Evolutionary conservation across 208 protist species (phyloP), one percentile per base, ranked within the genome.

Genomic region (Crithidia thermophila): DNA sequence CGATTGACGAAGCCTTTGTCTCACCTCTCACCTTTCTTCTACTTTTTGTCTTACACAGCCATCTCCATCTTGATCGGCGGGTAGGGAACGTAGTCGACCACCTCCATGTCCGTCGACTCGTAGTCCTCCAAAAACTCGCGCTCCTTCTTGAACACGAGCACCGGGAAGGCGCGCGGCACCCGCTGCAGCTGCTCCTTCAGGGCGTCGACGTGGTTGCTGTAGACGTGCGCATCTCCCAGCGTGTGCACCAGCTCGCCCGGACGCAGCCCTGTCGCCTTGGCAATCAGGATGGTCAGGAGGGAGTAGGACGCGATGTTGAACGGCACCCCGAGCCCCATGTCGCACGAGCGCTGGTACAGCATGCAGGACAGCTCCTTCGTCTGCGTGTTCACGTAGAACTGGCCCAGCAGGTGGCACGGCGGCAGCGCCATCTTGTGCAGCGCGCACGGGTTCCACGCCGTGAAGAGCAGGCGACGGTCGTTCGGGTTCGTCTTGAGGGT

Each of bases 301-400:
- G 98, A 40, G 82, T 99, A 99, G 33, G 85, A 97, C 8, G 98
- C 98, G 72, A 99, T 99, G 91, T 99, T 99, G 85, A 99, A 99
- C 8, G 98, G 98, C 16, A 99, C 98, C 16, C 98, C 98, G 27
- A 99, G 94, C 7, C 98, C 98, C 91, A 98, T 98, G 81, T 98
- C 98, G 67, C 91, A 97, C n/a, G 88, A 95, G 27, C 93, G 84
- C 75, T 97, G 91, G 79, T 96, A 94, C 65, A 99, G 72, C 83
- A 97, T 94, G 80, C 97, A 99, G 20, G 91, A 98, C 16, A 99
- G 87, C 80, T 98, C 95, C 33, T 83, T 77, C 23, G 93, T 85
- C 1, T 84, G 25, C 33, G 81, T 55, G 74, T 93, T 89, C 34
- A 99, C 98, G 71, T 98, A 99, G 81, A 99, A 99, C 81, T 99